Base-by-base conservation (phyloP, 1,284 basidiomycete genomes). In the Singerocomus inundabilis region DNA sequence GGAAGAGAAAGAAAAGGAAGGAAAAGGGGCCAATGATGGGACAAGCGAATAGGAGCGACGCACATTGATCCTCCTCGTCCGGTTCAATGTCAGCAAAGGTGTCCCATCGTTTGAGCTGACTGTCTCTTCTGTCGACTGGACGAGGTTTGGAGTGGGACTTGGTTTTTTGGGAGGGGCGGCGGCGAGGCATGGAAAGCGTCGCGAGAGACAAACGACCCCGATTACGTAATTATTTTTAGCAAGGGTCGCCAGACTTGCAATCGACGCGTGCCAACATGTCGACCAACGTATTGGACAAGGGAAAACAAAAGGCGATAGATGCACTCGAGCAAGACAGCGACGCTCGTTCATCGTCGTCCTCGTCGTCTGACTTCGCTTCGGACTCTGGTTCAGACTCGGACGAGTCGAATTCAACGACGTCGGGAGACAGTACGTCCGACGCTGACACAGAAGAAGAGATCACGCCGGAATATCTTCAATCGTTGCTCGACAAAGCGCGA, bases 1-100 rank as follows among this genome's bases (percentile, higher is more conserved):
- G 4, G 4, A 21, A 21, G 21, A 21, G 4, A 21, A 21, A 21
- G 21, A 21, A 21, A 4, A 4, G 4, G 4, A 21, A 4, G 21
- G 21, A 21, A 21, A 21, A 21, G 21, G 21, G 21, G 21, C 21
- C 21, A 21, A 21, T 21, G 21, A 2, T 21, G 21, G 21, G 21
- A n/a, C 29, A n/a, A 24, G 25, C 5, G 15, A 28, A 29, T 28
- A 11, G 18, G 33, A 18, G n/a, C 1, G 8, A 73, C 82, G 57
- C 58, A 89, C 87, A 90, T 61, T 85, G 75, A 61, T 91, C 88
- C 62, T 88, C 85, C 58, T 82, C 84, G 58, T 91, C 87, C 54
- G 86, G 63, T 15, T 83, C 85, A 48, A 91, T 80, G 59, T 91
- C 88, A 3, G 75, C 72, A 21, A 68, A 59, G 15, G 71, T 81